Base-by-base conservation (phyloP, 306 rosid genomes). In the Inga laurina region DNA sequence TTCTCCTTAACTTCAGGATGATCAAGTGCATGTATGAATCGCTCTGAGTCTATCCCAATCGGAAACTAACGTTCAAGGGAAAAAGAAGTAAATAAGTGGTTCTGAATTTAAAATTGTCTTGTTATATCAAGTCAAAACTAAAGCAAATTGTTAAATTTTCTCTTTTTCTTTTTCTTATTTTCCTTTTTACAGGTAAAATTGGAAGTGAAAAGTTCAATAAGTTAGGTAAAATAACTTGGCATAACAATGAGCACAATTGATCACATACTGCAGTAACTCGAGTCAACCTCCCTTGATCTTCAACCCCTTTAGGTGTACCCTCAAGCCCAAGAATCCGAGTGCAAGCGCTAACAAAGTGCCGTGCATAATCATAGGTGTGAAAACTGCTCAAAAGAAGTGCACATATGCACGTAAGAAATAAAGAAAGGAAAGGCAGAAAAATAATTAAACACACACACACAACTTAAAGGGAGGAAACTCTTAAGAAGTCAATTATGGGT, bases 251-350 rank as follows among this genome's bases (percentile, higher is more conserved):
- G 51, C 80, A 80, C 56, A 45, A 74, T 24, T 51, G 75, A 39
- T 35, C 71, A 88, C 95, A 76, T 87, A 91, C 95, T 54, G 98
- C 97, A 82, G 98, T 90, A 62, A 94, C 95, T 80, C 98, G 91
- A 72, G 98, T 94, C 78, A 94, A 90, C 89, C 86, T 91, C 83
- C 97, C 97, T 85, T 92, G 95, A 88, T 94, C 91, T 84, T 90
- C 97, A 85, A 94, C 95, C 54, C 98, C 97, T 82, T 94, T 97
- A 68, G 95, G 98, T 0, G 95, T 94, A 57, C 97, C 95, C 88
- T 94, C 97, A 77, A 92, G 95, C 76, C 95, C 95, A 76, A 94
- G 94, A 81, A 92, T 90, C 57, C 98, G 98, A 76, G 95, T 94
- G 79, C 97, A 92, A 68, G 95, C 94, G 74, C 98, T 94, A 35